Evolutionary conservation across 768 basidiomycete genomes (phyloP), one percentile per base, ranked within the genome.

Genomic region (Macrocybe gigantea): DNA sequence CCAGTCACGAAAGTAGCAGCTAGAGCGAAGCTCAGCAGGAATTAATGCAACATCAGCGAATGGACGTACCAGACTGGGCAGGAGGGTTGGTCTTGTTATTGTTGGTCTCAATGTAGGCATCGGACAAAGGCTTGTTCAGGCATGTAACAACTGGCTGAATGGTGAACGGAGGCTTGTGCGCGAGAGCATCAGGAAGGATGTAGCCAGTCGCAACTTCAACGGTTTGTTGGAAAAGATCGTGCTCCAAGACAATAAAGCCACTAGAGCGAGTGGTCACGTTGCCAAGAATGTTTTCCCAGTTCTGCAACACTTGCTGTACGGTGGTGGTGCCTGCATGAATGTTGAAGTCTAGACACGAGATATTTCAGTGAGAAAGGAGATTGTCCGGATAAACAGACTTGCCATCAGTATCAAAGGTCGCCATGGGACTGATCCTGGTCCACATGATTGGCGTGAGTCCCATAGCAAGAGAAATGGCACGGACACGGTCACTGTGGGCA

Each of bases 191-290:
- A 2, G 91, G 91, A 11, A 93, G 75, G 58, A 93, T 82, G 69
- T 93, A 93, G 34, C 87, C 89, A 35, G 85, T 85, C 3, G 91
- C 90, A 14, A 93, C 74, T 51, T 93, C 86, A 38, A 93, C 90
- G 1, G 82, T 74, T 62, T 92, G 84, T 64, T 84, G 80, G 73
- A 89, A 93, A 33, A 92, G 73, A 64, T 93, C 91, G 61, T 89
- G 86, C 63, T 89, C 88, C 33, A 95, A 75, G 43, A 90, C 86
- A 57, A 95, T 90, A 74, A 95, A 95, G 8, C 93, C 93, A n/a
- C 64, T 78, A 57, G 73, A 52, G 48, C 87, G 68, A 22, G 63
- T 58, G 2, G 79, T 66, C 6, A 75, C 83, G 56, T 83, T 84
- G 41, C 65, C 65, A 41, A 92, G 67, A 66, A 93, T 91, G 52